Base-by-base conservation (phyloP, 116 monocot species). In the Thalassia testudinum region DNA sequence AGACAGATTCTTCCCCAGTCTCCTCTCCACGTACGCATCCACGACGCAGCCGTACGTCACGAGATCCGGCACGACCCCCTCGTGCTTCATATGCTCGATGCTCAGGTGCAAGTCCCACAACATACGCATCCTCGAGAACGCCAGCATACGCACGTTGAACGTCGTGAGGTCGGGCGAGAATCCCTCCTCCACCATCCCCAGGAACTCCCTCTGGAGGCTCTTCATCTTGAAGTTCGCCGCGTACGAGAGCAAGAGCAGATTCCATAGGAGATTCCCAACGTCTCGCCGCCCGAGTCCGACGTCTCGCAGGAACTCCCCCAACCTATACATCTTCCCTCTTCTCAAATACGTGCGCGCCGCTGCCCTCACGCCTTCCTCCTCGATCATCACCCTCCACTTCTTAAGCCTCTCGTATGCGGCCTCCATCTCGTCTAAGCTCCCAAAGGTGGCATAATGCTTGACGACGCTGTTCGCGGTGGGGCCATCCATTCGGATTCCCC, bases 21-120 rank as follows among this genome's bases (percentile, higher is more conserved):
- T 77, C 60, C 75, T 79, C 27, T 75, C 73, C 55, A 89, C 11
- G 56, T 80, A 89, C 0, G 77, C 63, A 65, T 89, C 89, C 29
- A 89, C 70, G 58, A 89, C 42, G 53, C 83, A 83, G 53, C 89
- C 89, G 60, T 72, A 83, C 7, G 83, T 89, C 23, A 89, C 89
- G 37, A 89, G 77, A 58, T 89, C 89, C 0, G 89, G 89, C 0
- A 47, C 47, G 5, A 83, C 62, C 30, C 53, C 26, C 29, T 71
- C 59, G 62, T 70, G 62, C 40, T 57, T 63, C 89, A 83, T 89
- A 56, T 89, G 83, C 13, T 80, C 66, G 8, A 83, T 43, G 54
- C 83, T 83, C 27, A 89, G 52, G 67, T 89, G 89, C 60, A 89
- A 74, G 65, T 89, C 89, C 89, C 89, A 89, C 50, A 89, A 83